Evolutionary conservation across 164 flowering plant species (phyloP), one percentile per base, ranked within the genome.

Genomic region (Saururus chinensis): DNA sequence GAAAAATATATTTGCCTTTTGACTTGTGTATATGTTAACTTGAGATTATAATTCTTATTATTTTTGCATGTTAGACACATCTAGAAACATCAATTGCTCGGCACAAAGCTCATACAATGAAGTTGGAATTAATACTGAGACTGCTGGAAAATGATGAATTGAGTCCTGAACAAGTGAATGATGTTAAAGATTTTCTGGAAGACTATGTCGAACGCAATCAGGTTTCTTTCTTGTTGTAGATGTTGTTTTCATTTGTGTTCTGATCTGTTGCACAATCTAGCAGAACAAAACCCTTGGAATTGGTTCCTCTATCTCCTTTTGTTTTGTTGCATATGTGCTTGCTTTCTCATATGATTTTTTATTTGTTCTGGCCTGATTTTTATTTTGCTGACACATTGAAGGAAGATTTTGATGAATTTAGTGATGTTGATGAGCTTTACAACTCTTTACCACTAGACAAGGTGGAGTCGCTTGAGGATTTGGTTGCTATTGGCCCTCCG

Each of bases 141-240:
- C 74, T 91, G 41, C 73, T 95, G 69, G 99, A 95, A 74, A 95
- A 95, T 69, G 99, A 95, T 76, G 96, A 91, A 73, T 75, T 95
- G 78, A 95, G 93, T 69, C 95, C 97, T 53, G 99, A 95, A 73
- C 92, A 89, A 64, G 96, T 95, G 60, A 95, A 95, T 73, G 99
- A 95, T 71, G 95, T 86, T 19, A 91, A 79, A 69, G 99, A 95
- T 48, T 83, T 95, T 70, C 65, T 95, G 73, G 99, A 95, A 13
- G 99, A 95, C 67, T 95, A 95, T 76, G 92, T 87, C 41, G 99
- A 95, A 60, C 92, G 99, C 23, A 95, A 95, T 81, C 99, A 95
- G 97, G 99, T 91, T 16, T 19, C n/a, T 26, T 56, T 40, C 22
- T 55, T 22, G 2, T 24, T 11, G 6, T 22, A n/a, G 37, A 30